Conservation (phyloP, 352 stramenopile species). For the Achlya hypogyna region DNA sequence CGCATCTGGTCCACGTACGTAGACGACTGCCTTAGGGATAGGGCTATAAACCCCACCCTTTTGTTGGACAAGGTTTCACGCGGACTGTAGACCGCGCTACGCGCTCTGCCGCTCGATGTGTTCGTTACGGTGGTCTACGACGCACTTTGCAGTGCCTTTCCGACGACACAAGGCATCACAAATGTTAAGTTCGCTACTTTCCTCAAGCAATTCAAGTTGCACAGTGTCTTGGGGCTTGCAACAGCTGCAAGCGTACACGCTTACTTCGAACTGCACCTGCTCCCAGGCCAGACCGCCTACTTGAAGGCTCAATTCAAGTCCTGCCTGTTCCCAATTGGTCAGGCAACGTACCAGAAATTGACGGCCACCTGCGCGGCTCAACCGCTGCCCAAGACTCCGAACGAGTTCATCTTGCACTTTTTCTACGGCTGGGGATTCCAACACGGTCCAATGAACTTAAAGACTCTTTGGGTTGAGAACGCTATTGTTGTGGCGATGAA, state of each 20-base stretch:
- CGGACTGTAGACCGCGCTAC: neutral
- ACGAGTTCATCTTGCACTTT: neutral
- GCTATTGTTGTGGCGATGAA: neutral
- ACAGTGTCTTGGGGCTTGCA: neutral
- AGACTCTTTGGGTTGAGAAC: neutral
- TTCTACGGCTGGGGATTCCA: neutral
- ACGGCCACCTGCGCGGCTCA: neutral
- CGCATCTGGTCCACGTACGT: neutral
- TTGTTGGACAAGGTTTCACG: neutral
- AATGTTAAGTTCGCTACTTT: slow-evolving; percentile 1
- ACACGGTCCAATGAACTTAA: neutral
- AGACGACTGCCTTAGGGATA: too few relatives aligned
- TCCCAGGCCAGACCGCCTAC: neutral
- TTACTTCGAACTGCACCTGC: neutral
- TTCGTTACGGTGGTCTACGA: slow-evolving; percentile 9
- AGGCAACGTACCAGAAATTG: neutral
- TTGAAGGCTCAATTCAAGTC: neutral
- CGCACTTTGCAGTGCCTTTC: neutral
- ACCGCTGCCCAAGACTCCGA: neutral
- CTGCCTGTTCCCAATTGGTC: neutral
- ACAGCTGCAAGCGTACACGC: neutral
- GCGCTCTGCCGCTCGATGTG: neutral
- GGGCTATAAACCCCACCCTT: neutral
- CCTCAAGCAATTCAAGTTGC: neutral
- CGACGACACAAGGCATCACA: neutral